A percentile compares a stretch with the other conserved stretches of the same genome.
These are phyloP conservation scores for Nemania sp. DNA, from an alignment of 2,329 filamentous ascomycete species.

Conservation along the genomic window DNA sequence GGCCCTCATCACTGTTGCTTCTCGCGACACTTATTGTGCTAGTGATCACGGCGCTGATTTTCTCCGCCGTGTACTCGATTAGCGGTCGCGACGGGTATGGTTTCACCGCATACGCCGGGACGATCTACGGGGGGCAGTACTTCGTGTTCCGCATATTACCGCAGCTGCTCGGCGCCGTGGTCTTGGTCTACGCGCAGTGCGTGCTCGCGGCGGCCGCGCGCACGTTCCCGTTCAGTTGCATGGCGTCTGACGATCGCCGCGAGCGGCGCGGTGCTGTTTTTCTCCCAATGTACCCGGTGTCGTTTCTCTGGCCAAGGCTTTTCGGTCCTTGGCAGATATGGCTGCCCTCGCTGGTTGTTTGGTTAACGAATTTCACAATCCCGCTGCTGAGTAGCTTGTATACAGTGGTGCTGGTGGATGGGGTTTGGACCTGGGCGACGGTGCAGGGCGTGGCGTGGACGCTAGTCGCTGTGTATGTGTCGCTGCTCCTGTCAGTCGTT, in stretches of 20 bases:
- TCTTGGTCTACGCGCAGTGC: slow-evolving; percentile 78
- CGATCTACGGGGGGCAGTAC: slow-evolving; percentile 72
- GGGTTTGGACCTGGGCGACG: slow-evolving; percentile 75
- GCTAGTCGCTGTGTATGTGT: slow-evolving; percentile 71
- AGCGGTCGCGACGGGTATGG: slow-evolving; percentile 64
- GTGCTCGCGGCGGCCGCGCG: slow-evolving; percentile 75
- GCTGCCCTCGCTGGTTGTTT: slow-evolving; percentile 68
- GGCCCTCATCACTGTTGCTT: slow-evolving; percentile 63
- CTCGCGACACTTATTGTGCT: slow-evolving; percentile 65
- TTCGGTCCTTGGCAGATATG: slow-evolving; percentile 68
- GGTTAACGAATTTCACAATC: slow-evolving; percentile 78
- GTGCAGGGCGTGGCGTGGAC: slow-evolving; percentile 80
- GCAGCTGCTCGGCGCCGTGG: slow-evolving; percentile 69
- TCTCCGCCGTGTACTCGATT: slow-evolving; percentile 71
- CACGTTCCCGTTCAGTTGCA: slow-evolving; percentile 74
- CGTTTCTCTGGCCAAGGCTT: slow-evolving; percentile 66
- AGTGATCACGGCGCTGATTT: slow-evolving; percentile 73
- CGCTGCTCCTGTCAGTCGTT: slow-evolving; percentile 62
- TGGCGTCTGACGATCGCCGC: slow-evolving; percentile 66
- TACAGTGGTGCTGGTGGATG: slow-evolving; percentile 60
- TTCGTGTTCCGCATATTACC: slow-evolving; percentile 88
- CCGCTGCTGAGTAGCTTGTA: slow-evolving; percentile 81
- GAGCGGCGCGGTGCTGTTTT: slow-evolving; percentile 68
- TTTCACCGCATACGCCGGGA: slow-evolving; percentile 66
- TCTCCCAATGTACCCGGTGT: slow-evolving; percentile 67